Conservation (phyloP, 2,329 filamentous ascomycete genomes). For the Magnaporthiopsis poae region DNA sequence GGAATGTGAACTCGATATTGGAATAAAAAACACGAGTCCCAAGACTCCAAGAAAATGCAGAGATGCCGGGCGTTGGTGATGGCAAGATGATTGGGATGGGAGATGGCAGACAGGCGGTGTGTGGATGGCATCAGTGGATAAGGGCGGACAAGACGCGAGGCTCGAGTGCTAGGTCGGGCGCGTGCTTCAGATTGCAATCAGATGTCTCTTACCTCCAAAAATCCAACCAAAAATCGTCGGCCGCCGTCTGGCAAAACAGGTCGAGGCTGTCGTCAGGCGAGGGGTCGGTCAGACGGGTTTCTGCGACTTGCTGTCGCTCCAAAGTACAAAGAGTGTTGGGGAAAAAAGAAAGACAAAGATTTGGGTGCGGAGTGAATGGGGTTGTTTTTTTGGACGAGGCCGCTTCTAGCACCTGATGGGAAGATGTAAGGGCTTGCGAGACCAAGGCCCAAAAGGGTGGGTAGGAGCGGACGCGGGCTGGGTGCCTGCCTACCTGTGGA, state of each 20-base stretch:
- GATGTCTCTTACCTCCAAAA: constrained; percentile 5
- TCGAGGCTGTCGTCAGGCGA: not conserved
- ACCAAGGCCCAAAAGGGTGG: not conserved
- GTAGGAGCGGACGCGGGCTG: not conserved
- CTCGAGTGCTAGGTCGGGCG: not conserved
- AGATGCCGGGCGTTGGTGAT: not conserved
- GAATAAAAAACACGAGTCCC: not conserved
- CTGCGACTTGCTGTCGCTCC: constrained; percentile 3
- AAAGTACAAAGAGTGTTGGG: constrained; percentile 5
- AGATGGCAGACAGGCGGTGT: too few species aligned
- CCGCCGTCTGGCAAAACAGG: constrained; percentile 1
- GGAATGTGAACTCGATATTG: not conserved
- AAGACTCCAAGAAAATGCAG: not conserved
- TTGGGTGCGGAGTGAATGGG: not conserved
- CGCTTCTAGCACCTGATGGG: not conserved
- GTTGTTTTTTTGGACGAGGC: not conserved
- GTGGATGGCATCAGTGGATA: not conserved
- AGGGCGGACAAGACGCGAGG: not conserved
- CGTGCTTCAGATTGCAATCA: not conserved
- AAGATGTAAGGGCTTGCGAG: not conserved
- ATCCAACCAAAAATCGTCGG: constrained; percentile 4
- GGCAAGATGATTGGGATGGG: not conserved
- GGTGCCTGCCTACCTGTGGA: too few species aligned
- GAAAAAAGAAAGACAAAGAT: constrained; percentile 2
- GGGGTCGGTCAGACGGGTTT: not conserved